Conservation (phyloP, 1,284 basidiomycete species). For the Cutaneotrichosporon cyanovorans region DNA sequence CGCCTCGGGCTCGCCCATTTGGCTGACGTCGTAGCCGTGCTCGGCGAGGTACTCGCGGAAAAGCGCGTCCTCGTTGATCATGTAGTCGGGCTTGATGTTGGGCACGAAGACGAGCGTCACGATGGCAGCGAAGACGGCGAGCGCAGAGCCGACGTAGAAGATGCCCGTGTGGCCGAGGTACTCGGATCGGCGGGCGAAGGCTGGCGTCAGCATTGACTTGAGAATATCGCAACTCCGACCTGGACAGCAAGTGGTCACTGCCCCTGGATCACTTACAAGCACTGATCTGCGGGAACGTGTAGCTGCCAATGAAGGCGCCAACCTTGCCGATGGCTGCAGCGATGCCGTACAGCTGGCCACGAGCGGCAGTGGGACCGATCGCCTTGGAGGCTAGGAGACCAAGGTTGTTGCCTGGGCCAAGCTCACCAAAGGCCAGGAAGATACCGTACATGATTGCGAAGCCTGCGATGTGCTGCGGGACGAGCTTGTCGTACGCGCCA, state of each 20-base stretch:
- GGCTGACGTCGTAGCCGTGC: constrained; percentile 54
- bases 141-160: constrained; percentile 48
- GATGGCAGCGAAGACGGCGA: constrained; percentile 70
- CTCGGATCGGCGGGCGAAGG: constrained; percentile 14
- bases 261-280: no score
- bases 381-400: constrained; percentile 74
- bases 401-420: constrained; percentile 68
- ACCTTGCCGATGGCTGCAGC: constrained; percentile 87
- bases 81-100: constrained; percentile 67
- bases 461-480: constrained; percentile 52
- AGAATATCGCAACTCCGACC: no score
- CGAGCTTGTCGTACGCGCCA: constrained; percentile 56
- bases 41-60: constrained; percentile 72
- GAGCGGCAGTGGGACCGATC: constrained; percentile 68
- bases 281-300: constrained; percentile 58
- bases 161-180: constrained; percentile 40
- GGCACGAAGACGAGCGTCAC: constrained; percentile 67
- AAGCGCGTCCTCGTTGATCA: constrained; percentile 66
- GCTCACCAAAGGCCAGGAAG: constrained; percentile 68
- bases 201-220: constrained; percentile 17
- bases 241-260: no score
- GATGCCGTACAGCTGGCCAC: constrained; percentile 75
- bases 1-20: constrained; percentile 9
- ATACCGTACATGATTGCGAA: constrained; percentile 85
- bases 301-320: constrained; percentile 75